Evolutionary conservation across 805 yeast genomes (phyloP).

Genomic region (Suhomyces pyralidae): DNA sequence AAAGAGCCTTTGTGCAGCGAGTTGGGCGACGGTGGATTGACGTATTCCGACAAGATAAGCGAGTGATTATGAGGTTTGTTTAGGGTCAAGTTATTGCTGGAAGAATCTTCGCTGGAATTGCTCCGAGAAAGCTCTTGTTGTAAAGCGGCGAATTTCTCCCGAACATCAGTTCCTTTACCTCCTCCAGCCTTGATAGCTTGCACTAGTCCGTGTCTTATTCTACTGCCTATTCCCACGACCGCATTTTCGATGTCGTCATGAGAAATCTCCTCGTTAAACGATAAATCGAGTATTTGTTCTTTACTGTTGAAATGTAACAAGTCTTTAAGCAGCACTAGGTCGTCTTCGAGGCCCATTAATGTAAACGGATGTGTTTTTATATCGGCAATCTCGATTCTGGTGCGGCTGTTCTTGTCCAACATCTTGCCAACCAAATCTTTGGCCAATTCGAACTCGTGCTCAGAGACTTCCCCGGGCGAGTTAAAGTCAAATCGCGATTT

Average conservation of each 20-base stretch:
- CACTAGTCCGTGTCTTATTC: constrained; percentile 51
- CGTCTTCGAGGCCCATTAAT: constrained; percentile 38
- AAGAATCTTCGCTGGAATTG: constrained; percentile 31
- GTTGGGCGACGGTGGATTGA: constrained; percentile 14
- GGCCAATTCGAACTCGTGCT: constrained; percentile 45
- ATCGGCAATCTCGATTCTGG: constrained; percentile 65
- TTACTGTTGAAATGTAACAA: constrained; percentile 32
- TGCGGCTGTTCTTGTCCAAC: constrained; percentile 65
- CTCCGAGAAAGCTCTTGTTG: constrained; percentile 25
- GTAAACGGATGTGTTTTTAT: constrained; percentile 76
- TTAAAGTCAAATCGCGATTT: constrained; percentile 27
- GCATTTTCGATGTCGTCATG: constrained; percentile 73
- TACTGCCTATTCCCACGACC: constrained; percentile 74
- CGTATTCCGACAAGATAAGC: constrained; percentile 32
- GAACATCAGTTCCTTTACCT: constrained; percentile 20
- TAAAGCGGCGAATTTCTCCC: constrained; percentile 17
- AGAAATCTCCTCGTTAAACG: constrained; percentile 40
- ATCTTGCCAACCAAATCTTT: constrained; percentile 60
- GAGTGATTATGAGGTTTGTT: constrained; percentile 21
- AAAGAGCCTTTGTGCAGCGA: constrained; percentile 1
- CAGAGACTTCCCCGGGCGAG: constrained; percentile 38
- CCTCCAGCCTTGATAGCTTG: constrained; percentile 37
- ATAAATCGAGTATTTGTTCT: constrained; percentile 12
- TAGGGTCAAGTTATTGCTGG: constrained; percentile 13
- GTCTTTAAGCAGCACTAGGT: constrained; percentile 33